Evolutionary conservation across 2,329 filamentous ascomycete species (phyloP).

Genomic region (Helminthosporium solani): DNA sequence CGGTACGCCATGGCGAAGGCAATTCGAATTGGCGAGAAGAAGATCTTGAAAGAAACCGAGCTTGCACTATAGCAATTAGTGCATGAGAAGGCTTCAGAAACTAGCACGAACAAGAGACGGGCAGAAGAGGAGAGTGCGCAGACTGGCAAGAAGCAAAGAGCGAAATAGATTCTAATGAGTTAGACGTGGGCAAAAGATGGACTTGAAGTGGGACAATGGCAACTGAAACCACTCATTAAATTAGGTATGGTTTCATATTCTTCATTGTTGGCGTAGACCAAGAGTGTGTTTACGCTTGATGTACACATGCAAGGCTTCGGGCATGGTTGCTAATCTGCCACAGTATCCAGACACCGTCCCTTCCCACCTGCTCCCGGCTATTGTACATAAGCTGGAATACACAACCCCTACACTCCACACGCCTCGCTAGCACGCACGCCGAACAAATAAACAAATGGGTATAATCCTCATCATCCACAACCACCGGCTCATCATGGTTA

Average conservation of each 20-base stretch:
- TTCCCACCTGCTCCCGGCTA: background rate
- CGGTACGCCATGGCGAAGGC: constrained; percentile 60
- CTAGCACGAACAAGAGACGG: constrained; percentile 23
- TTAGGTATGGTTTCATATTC: constrained; percentile 23
- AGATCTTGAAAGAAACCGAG: constrained; percentile 60
- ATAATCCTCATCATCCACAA: constrained; percentile 25
- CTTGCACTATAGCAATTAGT: constrained; percentile 25
- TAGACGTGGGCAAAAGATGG: background rate
- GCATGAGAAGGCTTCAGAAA: constrained; percentile 29
- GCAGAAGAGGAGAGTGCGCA: constrained; percentile 30
- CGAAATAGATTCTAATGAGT: constrained; percentile 8
- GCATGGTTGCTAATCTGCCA: constrained; percentile 6
- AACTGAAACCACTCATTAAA: no score
- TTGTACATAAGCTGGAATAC: background rate
- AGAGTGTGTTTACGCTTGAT: constrained; percentile 12
- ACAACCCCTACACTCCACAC: background rate
- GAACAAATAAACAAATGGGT: constrained; percentile 33
- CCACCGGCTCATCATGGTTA: no score
- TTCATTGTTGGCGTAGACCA: background rate
- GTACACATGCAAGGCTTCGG: constrained; percentile 17
- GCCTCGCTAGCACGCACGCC: constrained; percentile 11
- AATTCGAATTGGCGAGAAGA: constrained; percentile 72
- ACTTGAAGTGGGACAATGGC: background rate
- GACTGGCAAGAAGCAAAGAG: constrained; percentile 28
- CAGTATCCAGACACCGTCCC: constrained; percentile 2